Conservation (phyloP, 2,329 filamentous ascomycete genomes). For the Hymenotorrendiella dingleyae region DNA sequence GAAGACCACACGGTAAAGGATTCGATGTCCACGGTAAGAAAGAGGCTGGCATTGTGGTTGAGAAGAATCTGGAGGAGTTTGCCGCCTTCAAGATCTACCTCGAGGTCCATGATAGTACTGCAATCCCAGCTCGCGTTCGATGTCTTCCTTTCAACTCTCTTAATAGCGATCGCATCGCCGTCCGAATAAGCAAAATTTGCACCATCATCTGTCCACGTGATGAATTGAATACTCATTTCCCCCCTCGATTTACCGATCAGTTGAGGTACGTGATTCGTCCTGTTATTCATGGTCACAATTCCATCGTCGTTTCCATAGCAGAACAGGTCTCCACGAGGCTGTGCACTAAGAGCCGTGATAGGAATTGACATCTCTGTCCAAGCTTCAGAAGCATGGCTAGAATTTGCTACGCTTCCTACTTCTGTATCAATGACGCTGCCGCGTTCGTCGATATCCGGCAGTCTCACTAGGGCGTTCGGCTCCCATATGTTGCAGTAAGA, state of each 20-base stretch:
- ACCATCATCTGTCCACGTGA: neutral
- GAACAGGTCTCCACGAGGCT: neutral
- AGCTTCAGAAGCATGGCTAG: too few species aligned
- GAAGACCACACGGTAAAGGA: too few species aligned
- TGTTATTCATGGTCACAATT: neutral
- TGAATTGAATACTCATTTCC: neutral
- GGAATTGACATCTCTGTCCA: neutral
- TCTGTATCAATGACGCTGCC: too few species aligned
- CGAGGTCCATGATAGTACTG: too few species aligned
- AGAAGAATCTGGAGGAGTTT: too few species aligned
- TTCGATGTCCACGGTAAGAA: too few species aligned
- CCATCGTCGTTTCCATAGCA: neutral
- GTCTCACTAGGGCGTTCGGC: slow-evolving; percentile 16
- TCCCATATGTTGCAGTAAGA: slow-evolving; percentile 24
- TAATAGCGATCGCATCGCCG: neutral
- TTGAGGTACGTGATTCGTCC: neutral
- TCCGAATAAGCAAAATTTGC: neutral
- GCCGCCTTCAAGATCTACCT: too few species aligned
- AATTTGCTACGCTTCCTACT: too few species aligned
- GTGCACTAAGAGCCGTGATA: neutral
- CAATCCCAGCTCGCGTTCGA: neutral
- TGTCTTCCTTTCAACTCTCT: neutral
- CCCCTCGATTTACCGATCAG: too few species aligned
- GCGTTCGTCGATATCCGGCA: too few species aligned
- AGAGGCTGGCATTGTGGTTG: too few species aligned